phyloP scores from a whole-genome alignment of 2,329 filamentous ascomycete genomes.

The Fusarium nodosum region DNA sequence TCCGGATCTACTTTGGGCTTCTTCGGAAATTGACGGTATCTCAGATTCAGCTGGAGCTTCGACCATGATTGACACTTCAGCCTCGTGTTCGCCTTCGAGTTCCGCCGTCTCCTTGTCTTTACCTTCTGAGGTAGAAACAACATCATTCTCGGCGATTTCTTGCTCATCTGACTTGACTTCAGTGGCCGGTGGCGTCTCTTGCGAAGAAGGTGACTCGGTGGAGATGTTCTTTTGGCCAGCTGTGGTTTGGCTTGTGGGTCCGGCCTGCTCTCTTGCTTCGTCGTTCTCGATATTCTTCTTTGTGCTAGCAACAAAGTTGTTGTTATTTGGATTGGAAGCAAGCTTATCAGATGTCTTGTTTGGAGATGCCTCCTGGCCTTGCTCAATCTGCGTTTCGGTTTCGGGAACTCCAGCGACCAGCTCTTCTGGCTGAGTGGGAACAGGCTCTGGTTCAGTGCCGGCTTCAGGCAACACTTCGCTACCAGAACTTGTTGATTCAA shows the following conservation, averaged over 20 bases:
- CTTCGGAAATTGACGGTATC: background rate
- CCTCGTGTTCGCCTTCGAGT: background rate
- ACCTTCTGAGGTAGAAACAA: slow-evolving; percentile 8
- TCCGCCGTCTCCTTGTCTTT: slow-evolving; percentile 15
- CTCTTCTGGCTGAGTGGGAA: background rate
- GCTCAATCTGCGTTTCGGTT: background rate
- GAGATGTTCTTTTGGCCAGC: background rate
- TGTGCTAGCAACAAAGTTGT: background rate
- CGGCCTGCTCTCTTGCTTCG: background rate
- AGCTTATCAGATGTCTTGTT: background rate
- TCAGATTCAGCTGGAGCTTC: slow-evolving; percentile 2
- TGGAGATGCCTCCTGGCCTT: background rate
- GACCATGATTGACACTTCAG: background rate
- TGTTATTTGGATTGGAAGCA: background rate
- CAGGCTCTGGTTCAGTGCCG: background rate
- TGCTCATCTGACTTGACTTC: slow-evolving; percentile 6
- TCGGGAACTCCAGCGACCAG: background rate
- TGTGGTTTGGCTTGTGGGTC: background rate
- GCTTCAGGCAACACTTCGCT: background rate
- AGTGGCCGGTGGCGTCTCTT: background rate
- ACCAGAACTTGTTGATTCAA: slow-evolving; percentile 2
- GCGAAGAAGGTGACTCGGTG: background rate
- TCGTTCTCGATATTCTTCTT: background rate
- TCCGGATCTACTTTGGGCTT: background rate
- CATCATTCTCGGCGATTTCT: slow-evolving; percentile 14